Conservation (phyloP, 176 grass and related monocot species). For the Juncus inflexus region DNA sequence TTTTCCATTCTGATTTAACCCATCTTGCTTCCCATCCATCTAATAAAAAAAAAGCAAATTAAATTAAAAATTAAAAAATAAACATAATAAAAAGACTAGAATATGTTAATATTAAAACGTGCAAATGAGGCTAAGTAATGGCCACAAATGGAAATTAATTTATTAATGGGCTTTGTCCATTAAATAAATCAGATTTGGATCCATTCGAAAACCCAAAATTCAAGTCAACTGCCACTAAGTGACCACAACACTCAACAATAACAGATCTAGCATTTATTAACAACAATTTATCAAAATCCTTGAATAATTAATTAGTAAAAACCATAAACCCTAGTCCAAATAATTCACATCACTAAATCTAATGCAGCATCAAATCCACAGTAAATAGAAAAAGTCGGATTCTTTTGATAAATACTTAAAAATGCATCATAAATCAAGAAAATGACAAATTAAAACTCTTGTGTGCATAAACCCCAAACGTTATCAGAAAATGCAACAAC, state of each 20-base stretch:
- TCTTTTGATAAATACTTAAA: no score
- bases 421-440: not conserved
- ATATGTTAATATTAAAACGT: no score
- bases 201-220: slow-evolving; percentile 1
- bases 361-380: not conserved
- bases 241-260: not conserved
- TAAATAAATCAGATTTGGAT: not conserved
- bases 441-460: no score
- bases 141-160: not conserved
- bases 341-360: not conserved
- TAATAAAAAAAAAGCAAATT: slow-evolving; percentile 16
- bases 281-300: slow-evolving; percentile 3
- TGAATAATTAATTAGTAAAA: slow-evolving; percentile 13
- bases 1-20: slow-evolving; percentile 95
- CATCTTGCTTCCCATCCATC: slow-evolving; percentile 85
- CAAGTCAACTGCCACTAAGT: not conserved
- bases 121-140: no score
- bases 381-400: no score
- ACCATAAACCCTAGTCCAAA: slow-evolving; percentile 29
- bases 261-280: slow-evolving; percentile 2
- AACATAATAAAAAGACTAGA: not conserved
- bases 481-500: no score
- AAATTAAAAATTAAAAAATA: slow-evolving; percentile 10
- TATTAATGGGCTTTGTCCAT: not conserved
- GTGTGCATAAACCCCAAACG: no score